Evolutionary conservation across 139 green algal species (phyloP), one percentile per base, ranked within the genome.

Genomic region (Picocystis salinarum): DNA sequence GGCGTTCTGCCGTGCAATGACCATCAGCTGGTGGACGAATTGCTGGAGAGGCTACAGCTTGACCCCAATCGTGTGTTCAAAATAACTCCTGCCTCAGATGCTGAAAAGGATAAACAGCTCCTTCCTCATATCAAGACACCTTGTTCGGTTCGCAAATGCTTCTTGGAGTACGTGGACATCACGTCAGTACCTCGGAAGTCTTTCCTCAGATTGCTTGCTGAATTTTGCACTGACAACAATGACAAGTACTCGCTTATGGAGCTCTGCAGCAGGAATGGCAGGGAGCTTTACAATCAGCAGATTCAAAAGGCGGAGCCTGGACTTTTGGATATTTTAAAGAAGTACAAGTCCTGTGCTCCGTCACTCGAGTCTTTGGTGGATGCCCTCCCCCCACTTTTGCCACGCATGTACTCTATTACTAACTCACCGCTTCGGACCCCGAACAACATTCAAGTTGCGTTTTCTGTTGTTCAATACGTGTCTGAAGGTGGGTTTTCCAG

Each of bases 341-440:
- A 54, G 26, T 86, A 76, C 49, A 64, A 68, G 27, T 82, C 64
- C 13, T 91, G 76, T 65, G 41, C 54, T 15, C 82, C 78, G 4
- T 58, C 71, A 0, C 50, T 92, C 27, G 74, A 60, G 6, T 67
- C 60, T 10, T 70, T 96, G 33, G 64, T 94, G 24, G 74, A 91
- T 46, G 60, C 58, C 1, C 64, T 93, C 41, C 73, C 74, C 2
- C 65, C 77, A 6, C 65, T 94, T 19, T 37, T 54, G 9, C 73
- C 83, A 0, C 59, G 82, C 49, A 62, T 90, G 55, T 96, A 96
- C 65, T 94, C 81, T 5, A 51, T 96, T 39, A 75, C 69, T 33
- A 66, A 23, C 56, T 68, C 61, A 2, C 55, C 52, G 10, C 39
- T 52, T n/a, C 25, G 36, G 24, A 24, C 27, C n/a, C 52, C 52